Conservation (phyloP, 2,329 filamentous ascomycete genomes). For the Fusarium begoniae region DNA sequence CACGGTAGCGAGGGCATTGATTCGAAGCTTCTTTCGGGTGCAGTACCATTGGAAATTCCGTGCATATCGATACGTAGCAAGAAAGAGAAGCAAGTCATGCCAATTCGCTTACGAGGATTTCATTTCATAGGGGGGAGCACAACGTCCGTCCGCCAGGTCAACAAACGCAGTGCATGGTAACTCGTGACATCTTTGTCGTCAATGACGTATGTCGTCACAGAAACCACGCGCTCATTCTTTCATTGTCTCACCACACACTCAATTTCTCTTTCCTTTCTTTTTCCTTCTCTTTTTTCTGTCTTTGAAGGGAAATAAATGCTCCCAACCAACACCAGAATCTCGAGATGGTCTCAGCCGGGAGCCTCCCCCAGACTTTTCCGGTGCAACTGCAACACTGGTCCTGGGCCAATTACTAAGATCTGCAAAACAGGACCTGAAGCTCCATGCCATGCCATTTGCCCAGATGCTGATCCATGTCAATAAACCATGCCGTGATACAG, state of each 20-base stretch:
- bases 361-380: conserved; percentile 8
- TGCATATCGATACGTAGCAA: neutral
- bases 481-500: conserved; percentile 9
- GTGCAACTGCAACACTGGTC: neutral
- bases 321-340: neutral
- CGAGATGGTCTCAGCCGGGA: neutral
- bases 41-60: conserved; percentile 4
- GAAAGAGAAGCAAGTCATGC: neutral
- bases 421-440: conserved; percentile 3
- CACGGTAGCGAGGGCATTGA: conserved; percentile 3
- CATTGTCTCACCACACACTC: conserved; percentile 37
- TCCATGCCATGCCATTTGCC: conserved; percentile 2
- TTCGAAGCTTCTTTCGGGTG: neutral
- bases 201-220: conserved; percentile 43
- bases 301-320: neutral
- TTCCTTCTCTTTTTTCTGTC: neutral
- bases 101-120: conserved; percentile 9
- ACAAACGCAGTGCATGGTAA: conserved; percentile 12
- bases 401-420: conserved; percentile 10
- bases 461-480: neutral
- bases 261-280: neutral
- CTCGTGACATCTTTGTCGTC: conserved; percentile 28
- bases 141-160: conserved; percentile 1
- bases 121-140: neutral
- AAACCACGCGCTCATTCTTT: conserved; percentile 41